These are phyloP conservation scores for Apiospora kogelbergensis DNA, from an alignment of 2,329 filamentous ascomycete genomes.

Conservation along the genomic window DNA sequence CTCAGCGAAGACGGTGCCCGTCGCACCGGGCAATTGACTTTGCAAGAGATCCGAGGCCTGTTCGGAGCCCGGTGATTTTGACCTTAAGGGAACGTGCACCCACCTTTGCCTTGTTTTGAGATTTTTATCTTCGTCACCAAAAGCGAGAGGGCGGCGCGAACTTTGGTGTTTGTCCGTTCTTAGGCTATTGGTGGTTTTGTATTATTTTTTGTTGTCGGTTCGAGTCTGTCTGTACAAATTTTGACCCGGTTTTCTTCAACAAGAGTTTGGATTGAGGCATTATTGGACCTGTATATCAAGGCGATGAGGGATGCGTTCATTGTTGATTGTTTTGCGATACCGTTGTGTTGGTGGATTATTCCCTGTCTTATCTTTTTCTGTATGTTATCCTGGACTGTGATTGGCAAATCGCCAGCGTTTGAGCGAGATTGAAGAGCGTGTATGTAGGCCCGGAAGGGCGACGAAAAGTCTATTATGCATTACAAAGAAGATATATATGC, in stretches of 20 bases:
- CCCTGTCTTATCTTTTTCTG: neutral
- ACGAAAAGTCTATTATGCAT: neutral
- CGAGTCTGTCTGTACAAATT: neutral
- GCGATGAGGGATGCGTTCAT: neutral
- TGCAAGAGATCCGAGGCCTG: constrained; percentile 19
- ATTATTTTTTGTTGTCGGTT: neutral
- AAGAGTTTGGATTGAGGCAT: neutral
- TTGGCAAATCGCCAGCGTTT: neutral
- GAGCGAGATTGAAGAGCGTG: neutral
- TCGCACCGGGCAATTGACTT: constrained; percentile 14
- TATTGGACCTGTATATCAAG: neutral
- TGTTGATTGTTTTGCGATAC: neutral
- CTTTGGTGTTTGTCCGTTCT: too few relatives aligned
- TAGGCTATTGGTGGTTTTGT: neutral
- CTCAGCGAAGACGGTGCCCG: constrained; percentile 23
- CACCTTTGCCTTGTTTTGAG: too few relatives aligned
- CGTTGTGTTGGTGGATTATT: neutral
- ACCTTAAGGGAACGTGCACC: too few relatives aligned
- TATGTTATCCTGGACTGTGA: neutral
- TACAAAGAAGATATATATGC: neutral
- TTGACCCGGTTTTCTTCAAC: neutral
- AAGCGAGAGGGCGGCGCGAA: too few relatives aligned
- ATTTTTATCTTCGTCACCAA: too few relatives aligned
- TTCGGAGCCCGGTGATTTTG: constrained; percentile 15
- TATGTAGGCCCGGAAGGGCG: neutral